Conservation (phyloP, 2,329 filamentous ascomycete species). For the Microsporum ferrugineum region DNA sequence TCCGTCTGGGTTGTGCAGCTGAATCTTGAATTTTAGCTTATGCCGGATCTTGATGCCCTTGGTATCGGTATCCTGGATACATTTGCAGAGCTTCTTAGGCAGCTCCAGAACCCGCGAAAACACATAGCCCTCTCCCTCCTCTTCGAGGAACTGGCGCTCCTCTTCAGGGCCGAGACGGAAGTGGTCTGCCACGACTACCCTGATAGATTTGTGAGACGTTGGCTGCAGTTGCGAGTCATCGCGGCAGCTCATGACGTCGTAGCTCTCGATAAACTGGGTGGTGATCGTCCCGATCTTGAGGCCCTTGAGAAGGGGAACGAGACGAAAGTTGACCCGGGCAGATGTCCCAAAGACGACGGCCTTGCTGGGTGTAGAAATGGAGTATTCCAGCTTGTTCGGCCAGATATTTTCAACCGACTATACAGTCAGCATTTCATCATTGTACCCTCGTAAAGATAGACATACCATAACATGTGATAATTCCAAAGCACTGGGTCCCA, state of each 20-base stretch:
- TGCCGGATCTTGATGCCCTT: constrained; percentile 86
- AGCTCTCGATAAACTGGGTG: constrained; percentile 66
- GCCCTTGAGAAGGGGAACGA: constrained; percentile 81
- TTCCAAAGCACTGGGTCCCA: constrained; percentile 64
- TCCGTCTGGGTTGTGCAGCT: constrained; percentile 86
- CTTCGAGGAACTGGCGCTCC: constrained; percentile 42
- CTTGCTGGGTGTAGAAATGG: constrained; percentile 84
- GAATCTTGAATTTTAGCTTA: constrained; percentile 82
- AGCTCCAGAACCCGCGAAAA: constrained; percentile 53
- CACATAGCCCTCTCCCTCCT: constrained; percentile 50
- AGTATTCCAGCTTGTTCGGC: constrained; percentile 96
- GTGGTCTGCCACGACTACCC: constrained; percentile 56
- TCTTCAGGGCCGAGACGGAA: constrained; percentile 57
- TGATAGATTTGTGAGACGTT: constrained; percentile 49
- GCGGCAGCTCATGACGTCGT: constrained; percentile 51
- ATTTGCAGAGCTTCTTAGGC: constrained; percentile 69
- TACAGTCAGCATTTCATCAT: background rate
- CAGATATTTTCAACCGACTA: constrained; percentile 81
- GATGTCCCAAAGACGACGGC: constrained; percentile 87
- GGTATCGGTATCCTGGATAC: constrained; percentile 79
- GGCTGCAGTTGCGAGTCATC: constrained; percentile 32
- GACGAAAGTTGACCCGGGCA: constrained; percentile 71
- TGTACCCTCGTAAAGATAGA: background rate
- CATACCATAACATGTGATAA: constrained; percentile 70
- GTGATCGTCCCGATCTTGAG: constrained; percentile 73